Percentiles rank a stretch among this genome's conserved stretches.
Evolutionary conservation across 129 eudicot genomes (phyloP).

Genomic region (Scalesia atractyloides): DNA sequence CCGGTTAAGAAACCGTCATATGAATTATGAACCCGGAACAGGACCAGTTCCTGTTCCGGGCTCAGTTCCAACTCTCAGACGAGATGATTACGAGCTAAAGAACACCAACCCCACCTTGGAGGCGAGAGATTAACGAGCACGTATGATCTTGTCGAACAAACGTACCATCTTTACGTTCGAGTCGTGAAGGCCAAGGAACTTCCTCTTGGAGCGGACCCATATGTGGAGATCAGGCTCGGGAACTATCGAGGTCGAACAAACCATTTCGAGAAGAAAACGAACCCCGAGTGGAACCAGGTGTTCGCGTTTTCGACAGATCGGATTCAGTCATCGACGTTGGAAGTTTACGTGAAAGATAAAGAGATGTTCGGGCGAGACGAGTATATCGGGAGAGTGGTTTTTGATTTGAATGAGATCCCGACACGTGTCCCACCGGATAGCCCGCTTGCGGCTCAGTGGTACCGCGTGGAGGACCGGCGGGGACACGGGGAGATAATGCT

Average conservation of each 20-base stretch:
- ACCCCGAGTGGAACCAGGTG: slow-evolving; percentile 88
- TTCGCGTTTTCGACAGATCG: slow-evolving; percentile 79
- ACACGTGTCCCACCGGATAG: slow-evolving; percentile 87
- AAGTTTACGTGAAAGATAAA: slow-evolving; percentile 66
- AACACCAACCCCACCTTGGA: slow-evolving; percentile 63
- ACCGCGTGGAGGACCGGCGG: slow-evolving; percentile 47
- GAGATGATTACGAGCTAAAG: slow-evolving; percentile 63
- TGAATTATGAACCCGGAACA: slow-evolving; percentile 20
- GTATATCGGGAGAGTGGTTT: slow-evolving; percentile 61
- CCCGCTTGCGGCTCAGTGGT: slow-evolving; percentile 90
- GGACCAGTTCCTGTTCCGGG: neutral
- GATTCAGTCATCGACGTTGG: slow-evolving; percentile 64
- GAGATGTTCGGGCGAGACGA: slow-evolving; percentile 79
- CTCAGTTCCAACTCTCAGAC: slow-evolving; percentile 23
- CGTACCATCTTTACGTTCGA: slow-evolving; percentile 63
- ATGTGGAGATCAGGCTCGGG: slow-evolving; percentile 78
- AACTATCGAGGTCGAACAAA: slow-evolving; percentile 73
- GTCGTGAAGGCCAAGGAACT: slow-evolving; percentile 81
- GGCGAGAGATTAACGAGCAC: slow-evolving; percentile 67
- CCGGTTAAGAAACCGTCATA: slow-evolving; percentile 48
- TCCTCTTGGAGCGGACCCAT: slow-evolving; percentile 51
- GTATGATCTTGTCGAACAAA: slow-evolving; percentile 79
- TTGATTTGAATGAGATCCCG: slow-evolving; percentile 74
- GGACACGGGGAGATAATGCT: slow-evolving; percentile 59
- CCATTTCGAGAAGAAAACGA: slow-evolving; percentile 55